phyloP scores from a whole-genome alignment of 345 rosid genomes.

The Laguncularia racemosa region DNA sequence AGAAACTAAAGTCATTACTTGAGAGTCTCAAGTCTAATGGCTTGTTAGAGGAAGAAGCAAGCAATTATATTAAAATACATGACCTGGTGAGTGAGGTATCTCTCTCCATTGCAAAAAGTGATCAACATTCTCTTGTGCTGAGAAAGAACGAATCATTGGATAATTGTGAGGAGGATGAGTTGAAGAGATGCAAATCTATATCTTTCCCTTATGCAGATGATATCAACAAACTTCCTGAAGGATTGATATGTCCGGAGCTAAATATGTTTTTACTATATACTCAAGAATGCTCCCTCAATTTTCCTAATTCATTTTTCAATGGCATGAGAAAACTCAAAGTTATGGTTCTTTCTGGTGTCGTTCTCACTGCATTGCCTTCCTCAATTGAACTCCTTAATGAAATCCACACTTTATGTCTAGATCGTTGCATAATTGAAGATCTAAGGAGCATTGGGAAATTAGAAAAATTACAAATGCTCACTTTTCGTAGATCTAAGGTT shows the following conservation, averaged over 20 bases:
- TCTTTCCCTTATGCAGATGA: not conserved
- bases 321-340: conserved; percentile 15
- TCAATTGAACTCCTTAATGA: conserved; percentile 1
- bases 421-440: conserved; percentile 6
- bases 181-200: not conserved
- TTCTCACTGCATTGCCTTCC: not conserved
- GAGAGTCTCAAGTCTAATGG: conserved; percentile 12
- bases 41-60: conserved; percentile 7
- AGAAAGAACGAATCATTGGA: not conserved
- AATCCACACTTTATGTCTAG: conserved; percentile 10
- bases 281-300: not conserved
- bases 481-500: conserved; percentile 1
- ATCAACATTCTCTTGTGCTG: not conserved
- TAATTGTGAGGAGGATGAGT: not conserved
- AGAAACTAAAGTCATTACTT: not conserved
- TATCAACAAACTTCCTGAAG: conserved; percentile 10
- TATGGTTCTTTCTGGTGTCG: not conserved
- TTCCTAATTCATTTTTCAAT: conserved; percentile 10
- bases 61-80: conserved; percentile 12
- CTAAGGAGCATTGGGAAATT: conserved; percentile 2
- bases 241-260: conserved; percentile 9
- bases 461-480: conserved; percentile 1
- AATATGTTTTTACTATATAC: not conserved
- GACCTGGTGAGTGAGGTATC: conserved; percentile 14
- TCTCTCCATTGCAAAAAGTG: conserved; percentile 9